Base-by-base conservation (phyloP, 805 yeast genomes). In the Kodamaea restingae region DNA sequence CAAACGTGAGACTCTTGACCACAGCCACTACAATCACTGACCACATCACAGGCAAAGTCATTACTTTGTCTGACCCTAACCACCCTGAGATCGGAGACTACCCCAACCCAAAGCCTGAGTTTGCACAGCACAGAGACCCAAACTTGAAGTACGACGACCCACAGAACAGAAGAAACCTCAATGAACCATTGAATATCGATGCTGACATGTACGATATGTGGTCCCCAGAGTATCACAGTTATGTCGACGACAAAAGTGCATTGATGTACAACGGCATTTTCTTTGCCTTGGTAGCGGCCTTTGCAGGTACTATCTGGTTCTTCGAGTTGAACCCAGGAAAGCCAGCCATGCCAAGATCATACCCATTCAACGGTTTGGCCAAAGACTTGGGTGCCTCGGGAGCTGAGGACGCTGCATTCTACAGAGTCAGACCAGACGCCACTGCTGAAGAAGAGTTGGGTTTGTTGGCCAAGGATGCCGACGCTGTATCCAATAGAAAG, bases 121-220 rank as follows among this genome's bases (percentile, higher is more conserved):
- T 76, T 53, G 78, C 81, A 47, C 88, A 79, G 63, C 61, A 69
- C 51, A 78, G 81, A 59, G 81, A 77, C 56, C 95, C 93, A 32
- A 79, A 83, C 55, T 70, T 63, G 44, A 79, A 76, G 54, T 86
- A 81, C 62, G 93, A 85, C 58, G 91, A 85, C 58, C 84, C 69
- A 51, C 95, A 85, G 63, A 76, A 81, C 60, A 76, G 91, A 67
- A 79, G 95, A 64, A 85, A 86, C 68, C 70, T 76, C 48, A 75
- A 77, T 47, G 88, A 86, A 46, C 85, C 88, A 20, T 60, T 85
- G 47, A 80, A 80, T 57, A 77, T 80, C 40, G 77, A 80, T 51
- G 84, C 81, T 49, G 95, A 86, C 55, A 65, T 76, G 60, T 70
- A 80, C 54, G 90, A 86, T 60, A 73, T 84, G 71, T 86, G 95